Evolutionary conservation across 164 flowering plant species (phyloP).

Genomic region (Hamamelis virginiana): DNA sequence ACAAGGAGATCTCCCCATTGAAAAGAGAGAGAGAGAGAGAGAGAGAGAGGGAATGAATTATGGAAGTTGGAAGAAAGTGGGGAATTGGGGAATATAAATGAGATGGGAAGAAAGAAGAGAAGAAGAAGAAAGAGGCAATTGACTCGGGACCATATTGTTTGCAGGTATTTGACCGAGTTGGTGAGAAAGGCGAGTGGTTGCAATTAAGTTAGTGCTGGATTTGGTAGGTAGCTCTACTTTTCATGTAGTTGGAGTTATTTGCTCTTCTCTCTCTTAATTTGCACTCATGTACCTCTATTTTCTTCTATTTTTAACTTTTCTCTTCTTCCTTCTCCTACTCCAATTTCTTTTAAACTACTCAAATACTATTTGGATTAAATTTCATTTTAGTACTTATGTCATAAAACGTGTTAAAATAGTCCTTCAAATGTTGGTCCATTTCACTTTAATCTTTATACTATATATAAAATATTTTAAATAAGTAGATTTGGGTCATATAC

Average conservation of each 20-base stretch:
- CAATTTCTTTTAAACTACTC: not conserved
- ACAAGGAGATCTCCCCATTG: constrained; percentile 37
- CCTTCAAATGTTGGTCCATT: no score
- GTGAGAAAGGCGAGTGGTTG: constrained; percentile 29
- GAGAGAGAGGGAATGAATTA: not conserved
- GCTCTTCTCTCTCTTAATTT: not conserved
- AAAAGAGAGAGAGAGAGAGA: not conserved
- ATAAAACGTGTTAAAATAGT: no score
- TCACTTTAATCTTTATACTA: no score
- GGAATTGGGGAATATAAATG: not conserved
- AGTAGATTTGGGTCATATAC: no score
- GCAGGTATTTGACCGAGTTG: constrained; percentile 28
- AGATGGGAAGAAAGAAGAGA: not conserved
- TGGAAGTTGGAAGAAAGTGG: not conserved
- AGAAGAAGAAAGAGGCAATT: constrained; percentile 19
- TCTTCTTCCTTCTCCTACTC: not conserved
- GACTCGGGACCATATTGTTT: constrained; percentile 16
- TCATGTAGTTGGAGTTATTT: constrained; percentile 11
- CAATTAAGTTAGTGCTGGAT: constrained; percentile 24
- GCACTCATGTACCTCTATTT: not conserved
- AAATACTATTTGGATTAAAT: no score
- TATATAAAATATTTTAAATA: no score
- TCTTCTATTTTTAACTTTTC: not conserved
- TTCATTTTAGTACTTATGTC: no score
- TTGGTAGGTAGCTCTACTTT: constrained; percentile 32